Evolutionary conservation across 1,139 yeast species (phyloP), one percentile per base, ranked within the genome.

Genomic region (Debaryomyces coudertii): DNA sequence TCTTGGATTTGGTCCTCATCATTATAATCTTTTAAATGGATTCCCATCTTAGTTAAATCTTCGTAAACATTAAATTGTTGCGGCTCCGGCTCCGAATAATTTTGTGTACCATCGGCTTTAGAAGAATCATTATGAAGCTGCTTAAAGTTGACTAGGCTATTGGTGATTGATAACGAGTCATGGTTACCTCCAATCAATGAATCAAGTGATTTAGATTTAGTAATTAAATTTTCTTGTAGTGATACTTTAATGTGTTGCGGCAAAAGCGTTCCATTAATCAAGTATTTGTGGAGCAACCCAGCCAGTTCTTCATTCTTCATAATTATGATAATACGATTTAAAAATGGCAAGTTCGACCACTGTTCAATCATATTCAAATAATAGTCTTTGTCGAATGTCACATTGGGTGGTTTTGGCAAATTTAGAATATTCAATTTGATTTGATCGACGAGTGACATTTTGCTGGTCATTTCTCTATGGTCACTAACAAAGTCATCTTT

Each of bases 331-430:
- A 74, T 61, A 27, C 82, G 58, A 41, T 61, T 64, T 43, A 77
- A 61, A 45, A 72, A 73, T 8, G 80, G 71, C 31, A 77, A 55
- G 42, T 68, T 73, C 8, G 78, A 68, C 81, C 82, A 77, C 49
- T 73, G 66, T 36, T 65, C 60, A 29, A 77, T 69, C 35, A 66
- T 55, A 37, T 62, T 60, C 25, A 68, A 45, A 38, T 50, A 63
- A 47, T 62, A 61, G 36, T 64, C 69, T 27, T 60, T 61, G 15
- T 57, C 56, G n/a, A 52, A 31, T 6, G 40, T 39, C 2, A 20
- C 40, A 7, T 39, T 42, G 18, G 46, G 25, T 24, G 56, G 51
- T 7, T 50, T 48, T 8, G 51, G 53, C 34, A 64, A 51, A 44
- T 69, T 69, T 35, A 71, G 58, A 1, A 72, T 61, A 2, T 60